Conservation (phyloP, 2,329 filamentous ascomycete species). For the Rhexocercosporidium sp. region DNA sequence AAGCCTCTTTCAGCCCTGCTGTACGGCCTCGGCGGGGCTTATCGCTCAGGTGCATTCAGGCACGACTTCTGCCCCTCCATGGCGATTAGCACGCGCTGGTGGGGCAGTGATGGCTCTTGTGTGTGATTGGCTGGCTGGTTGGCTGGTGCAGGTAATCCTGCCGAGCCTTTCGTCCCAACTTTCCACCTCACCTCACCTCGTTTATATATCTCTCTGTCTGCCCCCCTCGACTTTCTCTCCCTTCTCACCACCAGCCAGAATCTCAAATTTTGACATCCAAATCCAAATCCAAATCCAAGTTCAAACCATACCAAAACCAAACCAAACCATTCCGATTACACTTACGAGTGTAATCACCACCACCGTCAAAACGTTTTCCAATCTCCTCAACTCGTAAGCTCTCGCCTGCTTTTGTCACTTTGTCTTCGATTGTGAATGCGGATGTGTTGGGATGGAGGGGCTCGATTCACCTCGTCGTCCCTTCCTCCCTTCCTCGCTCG, state of each 20-base stretch:
- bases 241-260: constrained; percentile 6
- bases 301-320: too few relatives aligned
- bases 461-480: not conserved
- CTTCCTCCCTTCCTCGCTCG: not conserved
- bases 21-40: not conserved
- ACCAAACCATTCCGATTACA: constrained; percentile 34
- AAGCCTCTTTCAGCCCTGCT: constrained; percentile 1
- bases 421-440: constrained; percentile 9
- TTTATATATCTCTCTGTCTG: constrained; percentile 12
- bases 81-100: not conserved
- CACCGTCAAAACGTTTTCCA: constrained; percentile 97
- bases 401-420: constrained; percentile 29
- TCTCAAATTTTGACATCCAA: not conserved
- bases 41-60: constrained; percentile 3
- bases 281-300: not conserved
- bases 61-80: constrained; percentile 15
- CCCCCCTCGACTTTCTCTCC: constrained; percentile 3
- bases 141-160: not conserved
- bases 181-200: not conserved
- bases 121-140: not conserved
- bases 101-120: constrained; percentile 3
- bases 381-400: constrained; percentile 92
- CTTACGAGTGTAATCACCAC: constrained; percentile 44
- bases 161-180: constrained; percentile 12
- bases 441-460: not conserved